A percentile compares a stretch with the other conserved stretches of the same genome.
Conservation (phyloP, 805 yeast species). For the Saturnispora hagleri region DNA sequence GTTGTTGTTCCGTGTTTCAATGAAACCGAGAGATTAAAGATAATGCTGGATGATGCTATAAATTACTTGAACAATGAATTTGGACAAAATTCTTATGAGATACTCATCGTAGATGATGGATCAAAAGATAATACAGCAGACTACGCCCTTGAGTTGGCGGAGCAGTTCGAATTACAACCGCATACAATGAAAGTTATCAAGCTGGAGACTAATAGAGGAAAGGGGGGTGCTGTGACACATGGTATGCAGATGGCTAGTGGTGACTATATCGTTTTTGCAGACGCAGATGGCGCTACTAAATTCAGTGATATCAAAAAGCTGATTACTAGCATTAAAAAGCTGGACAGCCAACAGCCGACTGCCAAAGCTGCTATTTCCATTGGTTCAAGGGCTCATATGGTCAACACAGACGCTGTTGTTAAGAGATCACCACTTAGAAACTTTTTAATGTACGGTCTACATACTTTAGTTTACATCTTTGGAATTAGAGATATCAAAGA, state of each 20-base stretch:
- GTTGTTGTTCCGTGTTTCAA: conserved; percentile 93
- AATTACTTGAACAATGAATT: conserved; percentile 33
- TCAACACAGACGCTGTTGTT: conserved; percentile 92
- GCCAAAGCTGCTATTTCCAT: conserved; percentile 55
- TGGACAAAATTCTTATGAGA: conserved; percentile 46
- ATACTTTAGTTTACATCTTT: conserved; percentile 74
- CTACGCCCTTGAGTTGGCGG: conserved; percentile 57
- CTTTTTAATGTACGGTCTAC: conserved; percentile 87
- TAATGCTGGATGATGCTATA: conserved; percentile 65
- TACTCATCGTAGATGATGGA: conserved; percentile 87
- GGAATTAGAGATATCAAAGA: conserved; percentile 84
- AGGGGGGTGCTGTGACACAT: conserved; percentile 95
- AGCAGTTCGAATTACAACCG: conserved; percentile 38
- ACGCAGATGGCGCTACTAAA: conserved; percentile 93
- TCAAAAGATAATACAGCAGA: conserved; percentile 72
- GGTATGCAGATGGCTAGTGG: conserved; percentile 78
- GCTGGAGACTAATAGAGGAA: conserved; percentile 74
- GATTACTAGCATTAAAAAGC: conserved; percentile 30
- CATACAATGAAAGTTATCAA: conserved; percentile 63
- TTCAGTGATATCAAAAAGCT: conserved; percentile 61
- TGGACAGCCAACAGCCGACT: conserved; percentile 18
- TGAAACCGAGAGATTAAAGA: conserved; percentile 62
- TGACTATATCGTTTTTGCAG: conserved; percentile 72
- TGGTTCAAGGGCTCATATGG: conserved; percentile 97
- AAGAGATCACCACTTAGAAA: conserved; percentile 82